phyloP scores from a whole-genome alignment of 2,329 filamentous ascomycete species.

The Cordyceps pruinosa region DNA sequence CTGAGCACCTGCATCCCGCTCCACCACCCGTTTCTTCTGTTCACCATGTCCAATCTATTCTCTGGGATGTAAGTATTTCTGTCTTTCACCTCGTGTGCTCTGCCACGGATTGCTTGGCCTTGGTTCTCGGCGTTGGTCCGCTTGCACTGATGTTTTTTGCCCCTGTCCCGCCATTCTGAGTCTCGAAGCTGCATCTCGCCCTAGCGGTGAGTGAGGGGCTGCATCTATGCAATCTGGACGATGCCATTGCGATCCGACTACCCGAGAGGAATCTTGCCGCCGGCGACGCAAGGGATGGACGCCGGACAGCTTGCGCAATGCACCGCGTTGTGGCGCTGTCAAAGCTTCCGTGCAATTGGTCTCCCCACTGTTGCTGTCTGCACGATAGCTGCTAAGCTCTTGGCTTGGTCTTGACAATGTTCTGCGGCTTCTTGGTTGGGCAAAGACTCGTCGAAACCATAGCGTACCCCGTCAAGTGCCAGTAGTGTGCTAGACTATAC shows the following conservation, averaged over 20 bases:
- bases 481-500: not conserved
- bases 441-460: not conserved
- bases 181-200: not conserved
- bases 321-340: not conserved
- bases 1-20: conserved; percentile 11
- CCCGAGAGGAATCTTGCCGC: too few relatives aligned
- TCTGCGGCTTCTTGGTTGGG: not conserved
- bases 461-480: not conserved
- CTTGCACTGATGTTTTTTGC: conserved; percentile 1
- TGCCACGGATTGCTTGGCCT: not conserved
- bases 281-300: not conserved
- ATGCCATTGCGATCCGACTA: not conserved
- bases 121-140: not conserved
- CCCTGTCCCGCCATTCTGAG: not conserved
- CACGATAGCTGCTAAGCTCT: not conserved
- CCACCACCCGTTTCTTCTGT: conserved; percentile 8
- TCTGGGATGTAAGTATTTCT: conserved; percentile 14
- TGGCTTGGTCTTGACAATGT: not conserved
- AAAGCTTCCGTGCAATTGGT: not conserved
- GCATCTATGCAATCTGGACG: not conserved
- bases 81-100: not conserved
- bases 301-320: not conserved
- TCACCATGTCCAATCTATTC: conserved; percentile 15
- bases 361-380: not conserved
- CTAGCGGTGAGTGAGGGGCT: conserved; percentile 13